Evolutionary conservation across 139 green algal species (phyloP), one percentile per base, ranked within the genome.

Genomic region (Prasinococcaceae sp.): DNA sequence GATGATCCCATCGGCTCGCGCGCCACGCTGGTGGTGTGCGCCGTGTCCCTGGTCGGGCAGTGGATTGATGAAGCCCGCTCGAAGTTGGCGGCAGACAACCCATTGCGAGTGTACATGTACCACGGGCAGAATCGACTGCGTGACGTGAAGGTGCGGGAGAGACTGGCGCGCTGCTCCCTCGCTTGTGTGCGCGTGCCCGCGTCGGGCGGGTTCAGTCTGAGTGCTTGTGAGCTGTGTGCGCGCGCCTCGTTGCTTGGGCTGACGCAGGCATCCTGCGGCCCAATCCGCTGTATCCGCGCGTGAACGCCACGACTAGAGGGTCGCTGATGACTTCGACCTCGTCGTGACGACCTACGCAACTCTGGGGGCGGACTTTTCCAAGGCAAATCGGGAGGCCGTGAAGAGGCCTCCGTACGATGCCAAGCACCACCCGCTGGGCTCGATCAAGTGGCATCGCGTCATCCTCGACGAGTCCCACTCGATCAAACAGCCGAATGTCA

Each of bases 1-100:
- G 25, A 20, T 38, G 16, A 43, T 36, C 55, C 44, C 46, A 36
- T 69, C 6, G 12, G 27, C 27, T 68, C 1, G 3, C 47, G 20
- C 14, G 66, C 56, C 30, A 82, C 76, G 28, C 69, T 86, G 38
- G 62, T 76, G 33, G 69, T 87, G 38, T 83, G 75, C 41, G 53
- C 68, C 1, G 74, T 84, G 32, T 79, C 65, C 3, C 58, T 88
- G 47, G 70, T 85, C 56, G 76, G 76, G 2, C 79, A 86, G 51
- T 86, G 79, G 77, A 41, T 67, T 19, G 48, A 39, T 2, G 78
- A 86, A 49, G 70, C 69, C 16, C 30, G 54, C 30, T 41, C 28
- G 38, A 79, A 83, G 60, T 50, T 76, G 30, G 32, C 16, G 3
- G 66, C 57, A 32, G 44, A 37, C 41, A 1, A 56, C 70, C n/a